Percentiles rank a stretch among this genome's conserved stretches.
Evolutionary conservation across 805 yeast species (phyloP).

Genomic region (Saccharomycopsis babjevae): DNA sequence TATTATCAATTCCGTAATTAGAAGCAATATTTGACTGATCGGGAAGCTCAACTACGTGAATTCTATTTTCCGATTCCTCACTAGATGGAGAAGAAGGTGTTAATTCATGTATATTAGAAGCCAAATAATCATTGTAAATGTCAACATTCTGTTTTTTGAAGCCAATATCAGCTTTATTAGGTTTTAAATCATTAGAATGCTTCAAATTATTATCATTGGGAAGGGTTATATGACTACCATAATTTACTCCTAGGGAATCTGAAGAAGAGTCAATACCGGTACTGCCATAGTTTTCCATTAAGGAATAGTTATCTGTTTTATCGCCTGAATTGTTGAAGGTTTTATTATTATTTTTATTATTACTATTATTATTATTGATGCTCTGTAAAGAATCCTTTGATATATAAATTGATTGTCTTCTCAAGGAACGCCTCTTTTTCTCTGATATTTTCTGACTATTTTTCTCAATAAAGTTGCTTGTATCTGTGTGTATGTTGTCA

Average conservation of each 20-base stretch:
- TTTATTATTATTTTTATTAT: background rate
- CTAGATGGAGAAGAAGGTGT: background rate
- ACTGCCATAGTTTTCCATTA: background rate
- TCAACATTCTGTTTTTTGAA: background rate
- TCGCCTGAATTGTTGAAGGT: background rate
- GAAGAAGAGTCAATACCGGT: background rate
- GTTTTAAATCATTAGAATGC: background rate
- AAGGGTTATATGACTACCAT: background rate
- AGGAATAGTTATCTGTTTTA: background rate
- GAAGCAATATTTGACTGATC: background rate
- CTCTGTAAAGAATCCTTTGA: slow-evolving; percentile 18
- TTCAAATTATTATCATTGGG: background rate
- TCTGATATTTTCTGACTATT: background rate
- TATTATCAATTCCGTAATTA: background rate
- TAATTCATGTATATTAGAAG: background rate
- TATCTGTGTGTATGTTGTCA: background rate
- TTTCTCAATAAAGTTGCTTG: background rate
- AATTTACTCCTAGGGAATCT: background rate
- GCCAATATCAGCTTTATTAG: background rate
- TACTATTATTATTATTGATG: background rate
- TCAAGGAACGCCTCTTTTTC: slow-evolving; percentile 7
- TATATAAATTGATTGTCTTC: slow-evolving; percentile 20
- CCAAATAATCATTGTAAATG: background rate
- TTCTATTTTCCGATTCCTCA: background rate
- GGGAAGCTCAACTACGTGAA: background rate